Conservation (phyloP, 2,329 filamentous ascomycete species). For the Fusarium sublunatum region DNA sequence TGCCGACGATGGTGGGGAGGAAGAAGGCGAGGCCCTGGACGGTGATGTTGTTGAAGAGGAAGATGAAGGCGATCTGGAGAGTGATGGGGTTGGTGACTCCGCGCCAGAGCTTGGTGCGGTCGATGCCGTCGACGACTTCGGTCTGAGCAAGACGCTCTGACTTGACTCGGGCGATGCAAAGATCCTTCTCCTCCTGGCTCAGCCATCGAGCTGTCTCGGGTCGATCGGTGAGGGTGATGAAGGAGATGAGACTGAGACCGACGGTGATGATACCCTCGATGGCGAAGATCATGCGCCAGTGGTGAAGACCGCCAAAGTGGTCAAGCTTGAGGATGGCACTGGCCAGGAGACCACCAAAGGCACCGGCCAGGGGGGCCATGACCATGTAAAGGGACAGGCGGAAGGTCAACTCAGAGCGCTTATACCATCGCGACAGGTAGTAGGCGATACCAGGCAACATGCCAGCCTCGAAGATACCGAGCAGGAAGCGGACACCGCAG, state of each 20-base stretch:
- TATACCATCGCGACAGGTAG: constrained; percentile 73
- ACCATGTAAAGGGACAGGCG: constrained; percentile 73
- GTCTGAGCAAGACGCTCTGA: constrained; percentile 68
- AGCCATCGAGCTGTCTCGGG: constrained; percentile 75
- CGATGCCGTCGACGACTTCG: constrained; percentile 70
- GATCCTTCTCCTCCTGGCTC: constrained; percentile 69
- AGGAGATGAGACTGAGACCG: constrained; percentile 66
- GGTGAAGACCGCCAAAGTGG: constrained; percentile 64
- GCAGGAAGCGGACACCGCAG: constrained; percentile 69
- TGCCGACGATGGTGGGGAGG: constrained; percentile 71
- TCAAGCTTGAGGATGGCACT: constrained; percentile 70
- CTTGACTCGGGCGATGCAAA: constrained; percentile 71
- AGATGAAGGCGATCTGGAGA: constrained; percentile 65
- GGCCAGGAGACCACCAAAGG: constrained; percentile 73
- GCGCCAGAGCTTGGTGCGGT: constrained; percentile 65
- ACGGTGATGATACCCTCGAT: constrained; percentile 73
- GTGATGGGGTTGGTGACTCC: constrained; percentile 71
- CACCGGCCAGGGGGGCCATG: constrained; percentile 73
- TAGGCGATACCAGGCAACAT: constrained; percentile 75
- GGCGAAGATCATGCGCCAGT: constrained; percentile 77
- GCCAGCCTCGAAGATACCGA: constrained; percentile 72
- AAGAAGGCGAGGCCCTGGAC: constrained; percentile 76
- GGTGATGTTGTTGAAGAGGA: constrained; percentile 73
- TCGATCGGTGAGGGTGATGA: constrained; percentile 73
- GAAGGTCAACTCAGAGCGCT: constrained; percentile 70